These are phyloP conservation scores for Benincasa hispida DNA, from an alignment of 306 rosid genomes.

Conservation along the genomic window DNA sequence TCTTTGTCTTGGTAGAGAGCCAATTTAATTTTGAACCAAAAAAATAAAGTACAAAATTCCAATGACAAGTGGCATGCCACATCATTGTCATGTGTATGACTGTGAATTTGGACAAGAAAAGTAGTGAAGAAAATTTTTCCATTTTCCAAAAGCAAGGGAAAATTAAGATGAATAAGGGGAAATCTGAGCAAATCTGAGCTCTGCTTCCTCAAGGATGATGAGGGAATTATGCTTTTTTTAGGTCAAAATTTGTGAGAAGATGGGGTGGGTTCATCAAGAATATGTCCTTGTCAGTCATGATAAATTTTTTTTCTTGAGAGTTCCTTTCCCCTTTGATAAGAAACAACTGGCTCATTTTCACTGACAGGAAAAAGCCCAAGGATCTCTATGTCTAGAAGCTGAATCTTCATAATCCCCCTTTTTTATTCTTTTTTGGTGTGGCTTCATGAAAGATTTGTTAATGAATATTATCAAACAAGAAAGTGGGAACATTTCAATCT, in stretches of 20 bases:
- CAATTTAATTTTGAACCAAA: neutral
- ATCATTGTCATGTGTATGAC: neutral
- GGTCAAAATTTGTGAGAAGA: neutral
- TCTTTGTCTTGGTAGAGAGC: neutral
- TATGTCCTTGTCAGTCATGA: neutral
- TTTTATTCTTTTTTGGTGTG: neutral
- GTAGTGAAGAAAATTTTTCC: neutral
- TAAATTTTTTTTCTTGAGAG: neutral
- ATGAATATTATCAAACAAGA: slow-evolving; percentile 3
- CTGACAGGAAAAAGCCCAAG: neutral
- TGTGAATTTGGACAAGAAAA: neutral
- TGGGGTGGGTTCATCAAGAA: neutral
- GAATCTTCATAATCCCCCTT: neutral
- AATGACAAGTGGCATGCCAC: slow-evolving; percentile 2
- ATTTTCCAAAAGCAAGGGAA: neutral
- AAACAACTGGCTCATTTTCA: neutral
- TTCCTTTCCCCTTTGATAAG: neutral
- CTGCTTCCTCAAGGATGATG: neutral
- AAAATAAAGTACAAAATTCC: neutral
- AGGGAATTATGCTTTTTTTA: neutral
- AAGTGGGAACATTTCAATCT: neutral
- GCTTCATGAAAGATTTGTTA: neutral
- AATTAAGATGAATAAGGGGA: neutral
- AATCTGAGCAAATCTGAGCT: neutral
- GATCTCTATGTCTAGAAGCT: neutral